Evolutionary conservation across 306 rosid species (phyloP), one percentile per base, ranked within the genome.

Genomic region (Casuarina cunninghamiana): DNA sequence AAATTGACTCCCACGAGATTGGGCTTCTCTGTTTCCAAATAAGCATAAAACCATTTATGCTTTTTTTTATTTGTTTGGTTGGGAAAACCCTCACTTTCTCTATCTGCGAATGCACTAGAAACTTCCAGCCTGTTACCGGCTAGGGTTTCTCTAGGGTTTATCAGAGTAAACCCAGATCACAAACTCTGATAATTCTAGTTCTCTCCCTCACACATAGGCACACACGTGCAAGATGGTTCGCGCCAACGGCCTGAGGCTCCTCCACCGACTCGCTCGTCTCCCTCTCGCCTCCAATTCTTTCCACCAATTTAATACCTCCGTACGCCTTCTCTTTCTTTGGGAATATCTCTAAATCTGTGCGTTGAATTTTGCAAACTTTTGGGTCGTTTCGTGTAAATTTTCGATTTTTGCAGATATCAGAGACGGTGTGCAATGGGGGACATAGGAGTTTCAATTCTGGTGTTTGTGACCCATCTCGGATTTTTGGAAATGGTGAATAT

Each of bases 61-160:
- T 26, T 26, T 26, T 26, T 26, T 26, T 26, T 26, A 26, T 26
- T 26, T 26, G 32, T 26, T 26, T 26, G 32, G 32, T 1, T 26
- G 32, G 32, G 32, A 26, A 10, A 0, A 4, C 5, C 5, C 10
- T 13, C 63, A 10, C 35, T 10, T 61, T 26, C 48, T 53, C 76
- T 60, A 53, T 51, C 71, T 66, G 55, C 35, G 19, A 37, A 19
- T 0, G 42, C 35, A 48, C 92, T 76, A 79, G 89, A 87, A 86
- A 65, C 83, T 89, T 89, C 93, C 76, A 17, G 17, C 55, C 6
- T 66, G 21, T 68, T 77, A 57, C 51, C 39, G 42, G 83, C 69
- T 80, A 88, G 95, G 95, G 88, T 85, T 90, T 93, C 62, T 78
- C 80, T 61, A 55, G 94, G 97, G 91, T 88, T 88, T 86, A 84